Conservation (phyloP, 495 filamentous ascomycete species). For the Hypoxylon crocopeplum region DNA sequence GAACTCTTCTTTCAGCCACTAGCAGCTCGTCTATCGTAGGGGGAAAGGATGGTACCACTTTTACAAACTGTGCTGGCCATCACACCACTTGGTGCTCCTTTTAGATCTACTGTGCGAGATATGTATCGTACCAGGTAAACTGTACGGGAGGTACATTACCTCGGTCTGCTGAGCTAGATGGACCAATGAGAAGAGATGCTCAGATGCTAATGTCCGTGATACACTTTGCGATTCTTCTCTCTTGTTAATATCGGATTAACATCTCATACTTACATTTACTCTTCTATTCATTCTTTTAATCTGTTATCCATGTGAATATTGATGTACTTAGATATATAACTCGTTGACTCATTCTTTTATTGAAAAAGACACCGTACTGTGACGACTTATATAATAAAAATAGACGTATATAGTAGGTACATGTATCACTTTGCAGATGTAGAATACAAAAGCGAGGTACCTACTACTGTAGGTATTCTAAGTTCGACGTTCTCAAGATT, state of each 20-base stretch:
- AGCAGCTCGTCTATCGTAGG: not conserved
- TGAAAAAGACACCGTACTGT: too few relatives aligned
- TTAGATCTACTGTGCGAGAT: slow-evolving; percentile 14
- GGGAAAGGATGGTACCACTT: slow-evolving; percentile 29
- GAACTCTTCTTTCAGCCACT: too few relatives aligned
- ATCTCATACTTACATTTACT: too few relatives aligned
- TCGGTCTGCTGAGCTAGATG: not conserved
- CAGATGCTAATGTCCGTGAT: too few relatives aligned
- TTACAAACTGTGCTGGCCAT: slow-evolving; percentile 31
- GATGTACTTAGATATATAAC: too few relatives aligned
- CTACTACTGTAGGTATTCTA: slow-evolving; percentile 18
- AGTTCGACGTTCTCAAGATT: slow-evolving; percentile 5
- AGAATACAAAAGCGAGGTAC: slow-evolving; percentile 6
- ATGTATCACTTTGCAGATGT: too few relatives aligned
- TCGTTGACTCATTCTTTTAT: too few relatives aligned
- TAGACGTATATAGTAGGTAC: not conserved
- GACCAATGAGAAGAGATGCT: not conserved
- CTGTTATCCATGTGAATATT: too few relatives aligned
- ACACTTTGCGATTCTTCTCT: too few relatives aligned
- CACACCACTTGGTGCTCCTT: slow-evolving; percentile 20
- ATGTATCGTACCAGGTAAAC: not conserved
- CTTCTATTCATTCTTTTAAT: too few relatives aligned
- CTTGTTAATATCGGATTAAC: not conserved
- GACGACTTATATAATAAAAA: too few relatives aligned
- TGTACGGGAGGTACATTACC: not conserved